phyloP scores from a whole-genome alignment of 805 yeast genomes.

The Nakazawaea pomicola region DNA sequence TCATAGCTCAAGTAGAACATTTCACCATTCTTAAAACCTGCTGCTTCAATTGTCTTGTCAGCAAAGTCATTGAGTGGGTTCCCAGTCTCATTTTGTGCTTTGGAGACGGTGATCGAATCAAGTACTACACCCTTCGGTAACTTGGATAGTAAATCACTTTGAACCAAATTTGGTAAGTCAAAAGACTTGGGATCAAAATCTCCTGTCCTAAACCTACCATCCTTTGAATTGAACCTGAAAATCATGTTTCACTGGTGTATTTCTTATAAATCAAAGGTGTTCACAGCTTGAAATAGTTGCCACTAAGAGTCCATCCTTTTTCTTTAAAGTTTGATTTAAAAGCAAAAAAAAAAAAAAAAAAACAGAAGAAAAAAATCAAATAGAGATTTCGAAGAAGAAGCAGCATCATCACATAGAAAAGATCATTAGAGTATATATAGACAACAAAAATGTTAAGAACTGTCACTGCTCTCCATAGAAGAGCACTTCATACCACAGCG shows the following conservation, averaged over 20 bases:
- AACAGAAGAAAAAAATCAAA: neutral
- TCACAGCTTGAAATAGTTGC: neutral
- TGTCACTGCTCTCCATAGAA: too few species aligned
- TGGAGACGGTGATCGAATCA: slow-evolving; percentile 33
- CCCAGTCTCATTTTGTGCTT: slow-evolving; percentile 40
- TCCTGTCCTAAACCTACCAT: slow-evolving; percentile 72
- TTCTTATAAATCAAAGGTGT: neutral
- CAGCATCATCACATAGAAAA: too few species aligned
- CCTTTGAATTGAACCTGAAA: slow-evolving; percentile 75
- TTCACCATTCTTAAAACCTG: slow-evolving; percentile 58
- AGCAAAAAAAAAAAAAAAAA: neutral
- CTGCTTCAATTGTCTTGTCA: slow-evolving; percentile 28
- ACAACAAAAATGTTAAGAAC: neutral
- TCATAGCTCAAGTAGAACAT: slow-evolving; percentile 42
- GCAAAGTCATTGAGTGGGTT: slow-evolving; percentile 28
- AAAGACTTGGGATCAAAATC: slow-evolving; percentile 32
- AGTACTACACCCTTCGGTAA: slow-evolving; percentile 30
- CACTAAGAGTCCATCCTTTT: neutral
- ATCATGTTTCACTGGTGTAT: slow-evolving; percentile 31
- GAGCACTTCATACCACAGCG: neutral
- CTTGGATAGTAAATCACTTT: slow-evolving; percentile 20
- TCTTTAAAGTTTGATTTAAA: neutral
- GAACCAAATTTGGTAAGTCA: slow-evolving; percentile 4
- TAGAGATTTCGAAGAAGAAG: neutral
- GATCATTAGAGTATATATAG: neutral